Base-by-base conservation (phyloP, 169 alveolate genomes). In the Theileria parva region DNA sequence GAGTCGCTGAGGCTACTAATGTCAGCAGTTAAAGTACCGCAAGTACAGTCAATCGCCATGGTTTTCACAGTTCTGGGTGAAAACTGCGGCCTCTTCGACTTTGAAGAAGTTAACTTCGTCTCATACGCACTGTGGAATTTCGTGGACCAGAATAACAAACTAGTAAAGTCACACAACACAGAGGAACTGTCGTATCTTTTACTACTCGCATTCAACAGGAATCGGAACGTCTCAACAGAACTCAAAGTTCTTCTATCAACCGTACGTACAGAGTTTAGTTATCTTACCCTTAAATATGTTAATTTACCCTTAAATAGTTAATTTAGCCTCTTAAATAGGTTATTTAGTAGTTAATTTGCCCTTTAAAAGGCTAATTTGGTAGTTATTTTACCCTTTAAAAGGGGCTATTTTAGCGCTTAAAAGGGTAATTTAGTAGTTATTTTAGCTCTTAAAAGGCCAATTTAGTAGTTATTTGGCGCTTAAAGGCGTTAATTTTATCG, bases 211-310 rank as follows among this genome's bases (percentile, higher is more conserved):
- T 85, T 77, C 66, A 77, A 77, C 74, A 23, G 87, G 66, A 77
- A 78, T 37, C 48, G 91, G 19, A 85, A 85, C 19, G 84, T 85
- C 6, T 78, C 87, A 15, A 68, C 85, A 15, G 91, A 85, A 32
- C 65, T 78, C 21, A 85, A 85, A 48, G 71, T 85, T 15, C 70
- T 77, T 13, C 74, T 85, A 17, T 75, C 91, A 32, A 78, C 91
- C 51, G 63, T 76, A 63, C 7, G 68, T 60, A 28, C 44, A 6
- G 59, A n/a, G 12, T 17, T 55, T 25, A 37, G n/a, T 67, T 67
- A 34, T 13, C 0, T 30, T n/a, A n/a, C n/a, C n/a, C n/a, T n/a
- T n/a, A n/a, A n/a, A n/a, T n/a, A n/a, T n/a, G n/a, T n/a, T n/a
- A n/a, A n/a, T n/a, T n/a, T n/a, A n/a, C n/a, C n/a, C n/a, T n/a